Base-by-base conservation (phyloP, 495 filamentous ascomycete species). In the Aspergillus olivimuriae region DNA sequence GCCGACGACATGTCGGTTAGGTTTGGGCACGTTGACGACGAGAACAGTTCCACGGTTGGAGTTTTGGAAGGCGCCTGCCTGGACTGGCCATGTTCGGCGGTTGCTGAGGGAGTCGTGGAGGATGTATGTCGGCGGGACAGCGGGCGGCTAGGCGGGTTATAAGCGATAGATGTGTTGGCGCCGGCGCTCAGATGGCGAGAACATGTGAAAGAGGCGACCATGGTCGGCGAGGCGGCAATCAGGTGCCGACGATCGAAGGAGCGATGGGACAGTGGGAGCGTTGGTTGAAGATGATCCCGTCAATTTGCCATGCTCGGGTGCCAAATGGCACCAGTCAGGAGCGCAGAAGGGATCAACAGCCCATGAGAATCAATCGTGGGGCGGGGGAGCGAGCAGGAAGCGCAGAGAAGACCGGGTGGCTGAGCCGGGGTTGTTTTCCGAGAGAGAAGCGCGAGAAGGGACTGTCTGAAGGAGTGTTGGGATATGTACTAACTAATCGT, bases 171-270 rank as follows among this genome's bases (percentile, higher is more conserved):
- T 6, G 5, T 28, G 24, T 28, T 28, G n/a, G n/a, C n/a, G n/a
- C n/a, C n/a, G n/a, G n/a, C n/a, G 6, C 24, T 28, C 24, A 54
- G 48, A 46, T 55, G 47, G 45, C 41, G 48, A 49, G 46, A 56
- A 22, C 61, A 62, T 61, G 60, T 63, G 60, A 63, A 43, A 28
- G 56, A 52, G 36, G 56, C 50, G 14, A 38, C 31, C 46, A 53
- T 53, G 14, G 31, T 50, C 9, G 15, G 20, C 17, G 35, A 16
- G n/a, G 15, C 16, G n/a, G 39, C 43, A 46, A 49, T 43, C 39
- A 39, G 43, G 38, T 40, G 8, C 45, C n/a, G 20, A 30, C 33
- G 24, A 17, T 12, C 22, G 31, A 34, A n/a, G n/a, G n/a, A n/a
- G n/a, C n/a, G n/a, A n/a, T n/a, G n/a, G n/a, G n/a, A n/a, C n/a